Base-by-base conservation (phyloP, 768 basidiomycete species). In the Boletus huronensis region DNA sequence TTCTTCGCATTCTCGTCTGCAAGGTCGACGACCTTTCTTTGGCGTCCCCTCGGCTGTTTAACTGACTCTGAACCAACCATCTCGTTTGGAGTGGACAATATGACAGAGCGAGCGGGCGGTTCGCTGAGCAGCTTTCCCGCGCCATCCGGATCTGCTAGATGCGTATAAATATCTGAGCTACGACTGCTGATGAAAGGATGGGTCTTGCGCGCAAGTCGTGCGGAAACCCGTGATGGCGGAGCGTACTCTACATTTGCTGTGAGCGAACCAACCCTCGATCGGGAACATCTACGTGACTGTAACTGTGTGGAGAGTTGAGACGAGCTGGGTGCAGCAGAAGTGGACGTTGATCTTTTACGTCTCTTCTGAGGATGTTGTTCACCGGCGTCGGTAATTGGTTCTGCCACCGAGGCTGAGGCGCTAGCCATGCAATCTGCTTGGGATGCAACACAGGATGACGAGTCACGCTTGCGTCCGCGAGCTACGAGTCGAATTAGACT, bases 81-180 rank as follows among this genome's bases (percentile, higher is more conserved):
- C 16, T 29, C 51, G 16, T 43, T 34, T 32, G 47, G 31, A 19
- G 44, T 39, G 38, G 60, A 51, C 21, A 35, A 25, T 16, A 48
- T 16, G 31, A 51, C 32, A 38, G 62, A 53, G 10, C 21, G 23
- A 40, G 28, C 14, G 10, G 54, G 47, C 19, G 51, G 45, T 28
- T 50, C 55, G 39, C 41, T 52, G 11, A 64, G 44, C 19, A 66
- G 29, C 13, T 31, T 46, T 43, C 52, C 47, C 2, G 43, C 35
- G 11, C 44, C 57, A 32, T 52, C 48, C 3, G 68, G 55, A 58
- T 53, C 68, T 38, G 68, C 68, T 48, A 70, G 58, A 39, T 68
- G 61, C 0, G 46, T 49, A 53, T 70, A 70, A 31, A 72, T 72
- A 51, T 72, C 68, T 26, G 58, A 50, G 55, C 36, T 57, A n/a